These are phyloP conservation scores for Pittosporum tobira DNA, from an alignment of 129 eudicot genomes.

Conservation along the genomic window DNA sequence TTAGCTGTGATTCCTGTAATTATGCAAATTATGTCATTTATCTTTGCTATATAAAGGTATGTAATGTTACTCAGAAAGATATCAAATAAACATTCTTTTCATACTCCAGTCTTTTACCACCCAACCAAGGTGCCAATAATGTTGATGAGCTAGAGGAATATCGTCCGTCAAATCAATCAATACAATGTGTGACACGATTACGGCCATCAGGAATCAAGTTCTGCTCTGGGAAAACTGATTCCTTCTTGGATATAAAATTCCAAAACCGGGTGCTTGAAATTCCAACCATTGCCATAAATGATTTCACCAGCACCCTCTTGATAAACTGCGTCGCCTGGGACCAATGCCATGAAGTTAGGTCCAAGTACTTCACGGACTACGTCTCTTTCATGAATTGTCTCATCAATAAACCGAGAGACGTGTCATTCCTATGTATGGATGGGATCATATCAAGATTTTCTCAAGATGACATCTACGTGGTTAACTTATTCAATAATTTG, in stretches of 20 bases:
- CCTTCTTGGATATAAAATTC: not conserved
- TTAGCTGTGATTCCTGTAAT: too few relatives aligned
- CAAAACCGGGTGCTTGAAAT: not conserved
- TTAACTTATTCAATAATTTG: slow-evolving; percentile 7
- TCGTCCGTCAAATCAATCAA: not conserved
- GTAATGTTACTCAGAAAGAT: not conserved
- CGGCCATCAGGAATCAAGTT: slow-evolving; percentile 4
- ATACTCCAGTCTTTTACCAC: not conserved
- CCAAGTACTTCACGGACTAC: not conserved
- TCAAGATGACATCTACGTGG: slow-evolving; percentile 10
- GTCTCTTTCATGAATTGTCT: slow-evolving; percentile 2
- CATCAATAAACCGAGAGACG: not conserved
- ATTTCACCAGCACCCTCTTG: not conserved
- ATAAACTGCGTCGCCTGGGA: slow-evolving; percentile 3
- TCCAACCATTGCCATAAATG: not conserved
- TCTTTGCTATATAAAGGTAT: too few relatives aligned
- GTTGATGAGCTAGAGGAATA: not conserved
- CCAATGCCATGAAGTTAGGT: not conserved
- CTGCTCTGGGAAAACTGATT: not conserved
- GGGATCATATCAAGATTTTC: slow-evolving; percentile 4
- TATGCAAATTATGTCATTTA: too few relatives aligned
- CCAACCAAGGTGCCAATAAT: not conserved
- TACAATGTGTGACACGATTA: not conserved
- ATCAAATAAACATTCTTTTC: not conserved
- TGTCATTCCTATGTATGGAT: not conserved